Evolutionary conservation across 73 alveolate genomes (phyloP).

Genomic region (Durusdinium trenchii): DNA sequence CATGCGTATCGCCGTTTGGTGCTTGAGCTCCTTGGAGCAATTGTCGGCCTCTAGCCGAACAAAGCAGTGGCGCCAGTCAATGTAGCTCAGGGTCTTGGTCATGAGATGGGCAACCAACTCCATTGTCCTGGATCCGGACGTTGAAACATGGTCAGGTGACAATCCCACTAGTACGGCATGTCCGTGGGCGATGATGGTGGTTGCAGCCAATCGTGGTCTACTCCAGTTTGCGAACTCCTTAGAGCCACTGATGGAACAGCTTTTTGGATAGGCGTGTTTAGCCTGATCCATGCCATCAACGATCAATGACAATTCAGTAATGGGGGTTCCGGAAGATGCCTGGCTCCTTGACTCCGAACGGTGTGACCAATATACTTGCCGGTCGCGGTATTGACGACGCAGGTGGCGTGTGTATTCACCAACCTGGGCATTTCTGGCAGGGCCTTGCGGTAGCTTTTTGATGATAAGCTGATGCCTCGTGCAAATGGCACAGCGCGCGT

Average conservation of each 20-base stretch:
- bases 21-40: not conserved
- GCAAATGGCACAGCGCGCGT: not conserved
- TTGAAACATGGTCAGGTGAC: not conserved
- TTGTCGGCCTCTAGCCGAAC: not conserved
- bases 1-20: not conserved
- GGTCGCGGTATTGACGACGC: not conserved
- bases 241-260: no score
- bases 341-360: not conserved
- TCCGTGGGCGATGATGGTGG: not conserved
- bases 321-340: not conserved
- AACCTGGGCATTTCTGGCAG: not conserved
- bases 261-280: not conserved
- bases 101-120: not conserved
- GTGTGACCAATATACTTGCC: not conserved
- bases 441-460: not conserved
- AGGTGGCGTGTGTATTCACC: not conserved
- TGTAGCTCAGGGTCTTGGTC: not conserved
- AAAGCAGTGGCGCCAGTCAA: not conserved
- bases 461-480: not conserved
- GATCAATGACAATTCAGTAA: not conserved
- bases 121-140: not conserved
- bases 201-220: not conserved
- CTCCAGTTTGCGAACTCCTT: not conserved
- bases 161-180: not conserved
- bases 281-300: not conserved